phyloP scores from a whole-genome alignment of 176 grass and related monocot species.

The Musa acuminata region DNA sequence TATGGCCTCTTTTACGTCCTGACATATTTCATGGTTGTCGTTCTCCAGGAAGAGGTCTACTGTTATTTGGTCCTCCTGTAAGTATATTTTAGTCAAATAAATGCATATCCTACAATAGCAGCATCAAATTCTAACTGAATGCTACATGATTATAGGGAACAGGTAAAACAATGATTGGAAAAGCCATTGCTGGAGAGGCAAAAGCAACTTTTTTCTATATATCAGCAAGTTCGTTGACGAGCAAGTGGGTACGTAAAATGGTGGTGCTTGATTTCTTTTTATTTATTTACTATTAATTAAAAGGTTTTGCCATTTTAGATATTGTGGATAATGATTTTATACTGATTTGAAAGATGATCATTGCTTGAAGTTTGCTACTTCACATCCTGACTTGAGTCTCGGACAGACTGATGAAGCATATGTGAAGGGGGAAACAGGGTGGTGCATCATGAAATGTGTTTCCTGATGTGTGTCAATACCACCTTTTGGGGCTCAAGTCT shows the following conservation, averaged over 20 bases:
- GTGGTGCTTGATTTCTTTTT: constrained; percentile 22
- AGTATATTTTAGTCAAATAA: constrained; percentile 20
- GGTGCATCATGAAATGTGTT: too few species aligned
- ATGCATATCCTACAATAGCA: background rate
- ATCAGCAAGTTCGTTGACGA: constrained; percentile 93
- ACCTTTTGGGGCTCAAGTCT: too few species aligned
- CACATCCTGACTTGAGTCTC: too few species aligned
- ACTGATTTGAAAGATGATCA: background rate
- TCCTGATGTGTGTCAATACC: too few species aligned
- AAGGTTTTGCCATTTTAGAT: background rate
- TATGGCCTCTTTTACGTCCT: constrained; percentile 85
- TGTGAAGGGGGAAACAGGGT: too few species aligned
- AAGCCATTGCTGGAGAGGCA: constrained; percentile 97
- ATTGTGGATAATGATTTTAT: background rate
- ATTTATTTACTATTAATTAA: background rate
- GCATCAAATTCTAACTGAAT: constrained; percentile 9
- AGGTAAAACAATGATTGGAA: constrained; percentile 98
- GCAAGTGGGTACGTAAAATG: constrained; percentile 75
- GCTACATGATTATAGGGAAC: constrained; percentile 55
- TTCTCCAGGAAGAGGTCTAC: constrained; percentile 89
- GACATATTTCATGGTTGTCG: constrained; percentile 92
- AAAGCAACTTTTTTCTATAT: constrained; percentile 99
- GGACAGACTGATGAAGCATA: too few species aligned
- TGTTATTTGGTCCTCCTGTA: constrained; percentile 96
- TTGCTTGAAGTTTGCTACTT: background rate